Evolutionary conservation across 768 basidiomycete genomes (phyloP).

Genomic region (Steccherinum ochraceum): DNA sequence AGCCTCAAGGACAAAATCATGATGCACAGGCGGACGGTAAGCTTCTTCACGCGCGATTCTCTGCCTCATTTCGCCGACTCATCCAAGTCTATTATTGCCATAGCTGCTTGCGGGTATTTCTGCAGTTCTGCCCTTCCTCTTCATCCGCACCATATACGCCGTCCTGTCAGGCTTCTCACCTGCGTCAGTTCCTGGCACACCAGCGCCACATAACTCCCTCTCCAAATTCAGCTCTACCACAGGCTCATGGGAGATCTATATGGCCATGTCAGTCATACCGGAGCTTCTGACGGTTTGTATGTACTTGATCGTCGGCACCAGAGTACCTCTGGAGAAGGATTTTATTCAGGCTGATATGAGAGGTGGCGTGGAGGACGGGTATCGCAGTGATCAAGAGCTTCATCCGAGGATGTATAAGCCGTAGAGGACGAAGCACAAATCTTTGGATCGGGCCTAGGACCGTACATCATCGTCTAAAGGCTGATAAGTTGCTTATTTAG

Average conservation of each 20-base stretch:
- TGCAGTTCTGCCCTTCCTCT: slow-evolving; percentile 53
- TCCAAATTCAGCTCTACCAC: slow-evolving; percentile 50
- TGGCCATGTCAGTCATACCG: slow-evolving; percentile 54
- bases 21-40: slow-evolving; percentile 8
- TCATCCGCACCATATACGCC: slow-evolving; percentile 49
- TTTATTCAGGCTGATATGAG: no score
- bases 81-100: no score
- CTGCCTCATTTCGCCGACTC: neutral
- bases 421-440: no score
- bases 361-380: no score
- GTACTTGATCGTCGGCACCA: slow-evolving; percentile 28
- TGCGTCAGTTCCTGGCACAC: slow-evolving; percentile 32
- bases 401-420: no score
- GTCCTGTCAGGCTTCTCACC: slow-evolving; percentile 56
- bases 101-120: slow-evolving; percentile 55
- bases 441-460: neutral
- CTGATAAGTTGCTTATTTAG: neutral
- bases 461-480: neutral
- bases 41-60: neutral
- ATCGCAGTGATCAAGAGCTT: no score
- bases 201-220: slow-evolving; percentile 31
- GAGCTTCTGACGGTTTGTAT: slow-evolving; percentile 47
- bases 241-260: slow-evolving; percentile 52
- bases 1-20: slow-evolving; percentile 1
- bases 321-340: slow-evolving; percentile 28